A percentile compares a stretch with the other conserved stretches of the same genome.
These are phyloP conservation scores for Filobasidium floriforme DNA, from an alignment of 768 basidiomycete species.

Conservation along the genomic window DNA sequence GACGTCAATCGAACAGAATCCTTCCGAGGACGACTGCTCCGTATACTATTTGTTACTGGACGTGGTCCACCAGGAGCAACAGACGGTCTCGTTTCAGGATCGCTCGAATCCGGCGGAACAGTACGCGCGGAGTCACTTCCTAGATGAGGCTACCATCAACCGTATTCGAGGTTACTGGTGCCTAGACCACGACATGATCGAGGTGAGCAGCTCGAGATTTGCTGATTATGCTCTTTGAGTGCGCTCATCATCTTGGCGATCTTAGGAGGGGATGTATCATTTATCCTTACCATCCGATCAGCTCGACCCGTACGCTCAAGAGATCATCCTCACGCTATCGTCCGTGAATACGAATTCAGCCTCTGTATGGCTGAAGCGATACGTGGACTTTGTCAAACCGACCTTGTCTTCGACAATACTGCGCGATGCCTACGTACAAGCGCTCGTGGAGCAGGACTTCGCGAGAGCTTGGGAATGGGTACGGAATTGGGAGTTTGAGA, in stretches of 20 bases:
- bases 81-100: no score
- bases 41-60: neutral
- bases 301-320: neutral
- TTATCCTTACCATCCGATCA: neutral
- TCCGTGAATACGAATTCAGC: neutral
- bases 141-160: neutral
- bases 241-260: neutral
- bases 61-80: neutral
- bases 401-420: neutral
- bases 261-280: neutral
- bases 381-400: neutral
- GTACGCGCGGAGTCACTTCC: neutral
- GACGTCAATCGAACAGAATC: neutral
- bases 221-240: neutral
- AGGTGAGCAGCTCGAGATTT: neutral
- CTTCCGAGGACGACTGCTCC: neutral
- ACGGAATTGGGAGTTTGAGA: conserved; percentile 18
- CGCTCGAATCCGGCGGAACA: neutral
- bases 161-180: neutral
- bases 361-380: neutral
- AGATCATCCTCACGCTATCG: neutral
- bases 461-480: conserved; percentile 13
- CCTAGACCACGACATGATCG: neutral
- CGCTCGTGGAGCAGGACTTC: conserved; percentile 7
- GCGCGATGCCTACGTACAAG: conserved; percentile 1